These are phyloP conservation scores for Ceratocystiopsis brevicomis DNA, from an alignment of 2,329 filamentous ascomycete species.

Conservation along the genomic window DNA sequence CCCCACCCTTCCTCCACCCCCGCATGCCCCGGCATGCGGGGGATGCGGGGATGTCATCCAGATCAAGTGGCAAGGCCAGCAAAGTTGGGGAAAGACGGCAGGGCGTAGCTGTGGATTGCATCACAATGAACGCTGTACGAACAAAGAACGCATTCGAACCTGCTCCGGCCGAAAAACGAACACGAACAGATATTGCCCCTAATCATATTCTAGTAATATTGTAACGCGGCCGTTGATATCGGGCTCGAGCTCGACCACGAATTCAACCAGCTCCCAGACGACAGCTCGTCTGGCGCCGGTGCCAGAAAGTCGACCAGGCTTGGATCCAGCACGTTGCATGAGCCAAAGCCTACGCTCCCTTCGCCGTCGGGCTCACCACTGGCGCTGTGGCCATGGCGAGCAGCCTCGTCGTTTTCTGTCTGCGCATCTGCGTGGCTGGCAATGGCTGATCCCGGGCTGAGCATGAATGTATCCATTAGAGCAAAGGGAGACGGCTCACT, in stretches of 20 bases:
- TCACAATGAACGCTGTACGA: no score
- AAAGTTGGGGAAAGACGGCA: no score
- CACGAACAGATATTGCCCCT: no score
- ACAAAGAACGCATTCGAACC: no score
- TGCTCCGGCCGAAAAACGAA: no score
- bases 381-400: no score
- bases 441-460: not conserved
- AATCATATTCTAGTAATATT: not conserved
- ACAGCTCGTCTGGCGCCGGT: not conserved
- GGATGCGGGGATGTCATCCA: no score
- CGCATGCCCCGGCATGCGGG: no score
- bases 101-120: no score
- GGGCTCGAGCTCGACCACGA: not conserved
- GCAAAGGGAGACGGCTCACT: not conserved
- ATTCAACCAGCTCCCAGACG: not conserved
- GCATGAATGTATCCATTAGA: not conserved
- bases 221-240: not conserved
- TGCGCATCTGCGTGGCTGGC: not conserved
- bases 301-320: not conserved
- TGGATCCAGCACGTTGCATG: not conserved
- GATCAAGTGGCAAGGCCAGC: no score
- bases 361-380: no score
- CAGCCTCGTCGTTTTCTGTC: not conserved
- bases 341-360: not conserved
- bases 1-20: no score